These are phyloP conservation scores for Staphylotrichum tortipilum DNA, from an alignment of 495 filamentous ascomycete genomes.

Conservation along the genomic window DNA sequence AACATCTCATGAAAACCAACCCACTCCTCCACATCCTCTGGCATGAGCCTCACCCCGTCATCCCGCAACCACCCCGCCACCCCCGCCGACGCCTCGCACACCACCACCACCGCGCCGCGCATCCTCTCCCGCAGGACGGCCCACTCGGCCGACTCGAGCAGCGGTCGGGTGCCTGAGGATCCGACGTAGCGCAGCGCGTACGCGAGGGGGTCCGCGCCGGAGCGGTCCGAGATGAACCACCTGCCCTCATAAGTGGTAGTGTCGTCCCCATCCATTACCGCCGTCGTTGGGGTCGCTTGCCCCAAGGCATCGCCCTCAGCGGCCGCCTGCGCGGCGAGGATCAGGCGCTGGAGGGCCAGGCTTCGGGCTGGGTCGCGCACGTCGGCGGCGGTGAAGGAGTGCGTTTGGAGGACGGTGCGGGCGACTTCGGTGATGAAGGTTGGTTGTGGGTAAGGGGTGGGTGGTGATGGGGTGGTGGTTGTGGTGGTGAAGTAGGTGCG, in stretches of 20 bases:
- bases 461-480: conserved; percentile 10
- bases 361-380: conserved; percentile 26
- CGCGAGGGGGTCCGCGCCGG: conserved; percentile 40
- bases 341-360: conserved; percentile 35
- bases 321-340: conserved; percentile 36
- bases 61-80: conserved; percentile 33
- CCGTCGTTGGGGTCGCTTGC: too few species aligned
- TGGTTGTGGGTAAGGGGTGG: conserved; percentile 29
- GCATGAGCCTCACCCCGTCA: conserved; percentile 46
- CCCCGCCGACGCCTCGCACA: conserved; percentile 33
- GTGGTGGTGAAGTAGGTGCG: conserved; percentile 19
- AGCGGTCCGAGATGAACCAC: conserved; percentile 47
- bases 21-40: conserved; percentile 33
- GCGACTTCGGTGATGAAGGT: conserved; percentile 23
- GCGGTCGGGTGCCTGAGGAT: conserved; percentile 17
- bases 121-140: conserved; percentile 28
- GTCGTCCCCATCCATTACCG: too few species aligned
- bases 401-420: conserved; percentile 30
- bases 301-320: conserved; percentile 26
- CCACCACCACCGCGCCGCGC: conserved; percentile 29
- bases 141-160: conserved; percentile 28
- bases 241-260: neutral
- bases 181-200: conserved; percentile 37
- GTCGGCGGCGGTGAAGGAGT: conserved; percentile 33
- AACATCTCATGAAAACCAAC: conserved; percentile 24